Evolutionary conservation across 1,284 basidiomycete genomes (phyloP), one percentile per base, ranked within the genome.

Genomic region (Austropuccinia psidii): DNA sequence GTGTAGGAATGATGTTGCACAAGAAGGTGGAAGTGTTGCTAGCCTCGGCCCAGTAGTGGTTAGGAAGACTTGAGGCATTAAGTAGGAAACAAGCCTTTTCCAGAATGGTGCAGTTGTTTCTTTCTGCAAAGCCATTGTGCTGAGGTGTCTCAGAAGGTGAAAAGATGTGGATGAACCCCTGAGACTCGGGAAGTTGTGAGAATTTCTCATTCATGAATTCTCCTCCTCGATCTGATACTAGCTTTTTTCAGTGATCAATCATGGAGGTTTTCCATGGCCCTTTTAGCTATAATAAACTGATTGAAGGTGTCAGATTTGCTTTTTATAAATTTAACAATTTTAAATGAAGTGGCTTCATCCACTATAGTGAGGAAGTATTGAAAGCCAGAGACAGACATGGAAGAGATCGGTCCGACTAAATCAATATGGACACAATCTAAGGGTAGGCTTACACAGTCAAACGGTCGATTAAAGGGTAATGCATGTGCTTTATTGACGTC

Each of bases 91-190:
- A 64, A 7, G 75, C 76, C 31, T 74, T 76, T 17, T 80, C 77
- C 1, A 79, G 54, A n/a, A 78, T 77, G 1, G 79, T 82, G 0
- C 80, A 62, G 75, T 79, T 76, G 21, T 75, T 11, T 47, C 81
- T 60, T 75, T 80, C 77, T 0, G 80, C 77, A 47, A 78, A 75
- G 76, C 82, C 73, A 76, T 81, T 83, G 72, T 77, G 27, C 54
- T 78, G 75, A 1, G 81, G 81, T 3, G 81, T 79, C 67, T 84
- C 78, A 64, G 83, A 81, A 0, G 81, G 77, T 9, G 79, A 81
- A 19, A 80, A 75, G 50, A 80, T 74, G 29, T 75, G 77, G 31
- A 72, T 54, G 2, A 81, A 83, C 11, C 82, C 82, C 11, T 75
- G 29, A 0, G 47, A 24, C 6, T 75, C 74, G 2, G 81, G 78